Conservation (phyloP, 306 rosid genomes). For the Ziziphus jujuba region DNA sequence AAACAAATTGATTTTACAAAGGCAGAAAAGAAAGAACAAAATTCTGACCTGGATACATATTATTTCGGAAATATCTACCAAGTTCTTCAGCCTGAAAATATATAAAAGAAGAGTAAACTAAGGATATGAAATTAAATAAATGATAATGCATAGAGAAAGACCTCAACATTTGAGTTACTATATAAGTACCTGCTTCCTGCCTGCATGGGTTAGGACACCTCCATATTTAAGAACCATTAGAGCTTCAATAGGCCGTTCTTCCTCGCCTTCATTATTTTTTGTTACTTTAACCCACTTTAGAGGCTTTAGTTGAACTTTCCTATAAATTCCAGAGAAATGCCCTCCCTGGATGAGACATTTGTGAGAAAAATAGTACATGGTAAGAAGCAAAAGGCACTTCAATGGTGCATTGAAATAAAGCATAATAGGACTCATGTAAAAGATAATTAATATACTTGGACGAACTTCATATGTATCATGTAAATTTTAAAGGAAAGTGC, state of each 20-base stretch:
- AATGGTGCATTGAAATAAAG: neutral
- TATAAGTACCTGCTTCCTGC: slow-evolving; percentile 85
- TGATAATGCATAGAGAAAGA: slow-evolving; percentile 12
- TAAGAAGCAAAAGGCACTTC: slow-evolving; percentile 16
- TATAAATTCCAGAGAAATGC: slow-evolving; percentile 93
- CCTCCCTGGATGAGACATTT: slow-evolving; percentile 64
- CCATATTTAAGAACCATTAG: slow-evolving; percentile 97
- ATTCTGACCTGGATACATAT: slow-evolving; percentile 89
- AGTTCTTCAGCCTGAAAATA: slow-evolving; percentile 91
- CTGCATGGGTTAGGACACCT: slow-evolving; percentile 99
- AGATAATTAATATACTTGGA: slow-evolving; percentile 6
- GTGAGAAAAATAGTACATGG: slow-evolving; percentile 32
- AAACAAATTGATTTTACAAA: slow-evolving; percentile 7
- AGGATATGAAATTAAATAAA: slow-evolving; percentile 3
- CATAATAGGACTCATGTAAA: neutral
- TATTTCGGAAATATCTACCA: slow-evolving; percentile 93
- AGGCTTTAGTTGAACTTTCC: slow-evolving; percentile 98
- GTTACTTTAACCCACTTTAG: slow-evolving; percentile 81
- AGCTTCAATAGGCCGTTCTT: slow-evolving; percentile 96
- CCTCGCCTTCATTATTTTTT: slow-evolving; percentile 80
- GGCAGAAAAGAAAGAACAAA: slow-evolving; percentile 15
- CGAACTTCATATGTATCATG: neutral
- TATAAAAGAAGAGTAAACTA: slow-evolving; percentile 15
- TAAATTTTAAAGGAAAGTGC: neutral
- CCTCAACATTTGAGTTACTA: neutral